Percentiles rank a stretch among this genome's conserved stretches.
Conservation (phyloP, 2,329 filamentous ascomycete species). For the Karstenula rhodostoma region DNA sequence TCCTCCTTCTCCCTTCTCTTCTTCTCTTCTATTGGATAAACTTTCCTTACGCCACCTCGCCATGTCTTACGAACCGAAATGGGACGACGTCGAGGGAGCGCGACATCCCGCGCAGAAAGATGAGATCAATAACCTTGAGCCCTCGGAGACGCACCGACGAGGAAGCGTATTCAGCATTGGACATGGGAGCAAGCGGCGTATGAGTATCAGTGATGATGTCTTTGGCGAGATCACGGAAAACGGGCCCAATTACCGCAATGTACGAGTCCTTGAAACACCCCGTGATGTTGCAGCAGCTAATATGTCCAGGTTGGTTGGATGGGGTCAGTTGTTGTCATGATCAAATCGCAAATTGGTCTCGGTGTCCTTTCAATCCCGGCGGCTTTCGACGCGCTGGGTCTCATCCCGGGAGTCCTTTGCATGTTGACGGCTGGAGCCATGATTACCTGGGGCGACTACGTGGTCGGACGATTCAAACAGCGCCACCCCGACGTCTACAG, state of each 20-base stretch:
- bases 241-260: slow-evolving; percentile 9
- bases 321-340: slow-evolving; percentile 20
- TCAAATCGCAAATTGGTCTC: slow-evolving; percentile 25
- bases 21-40: no score
- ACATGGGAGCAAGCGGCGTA: slow-evolving; percentile 1
- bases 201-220: slow-evolving; percentile 14
- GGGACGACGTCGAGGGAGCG: slow-evolving; percentile 11
- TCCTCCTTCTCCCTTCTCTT: not conserved
- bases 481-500: slow-evolving; percentile 62
- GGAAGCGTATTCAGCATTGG: slow-evolving; percentile 17
- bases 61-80: slow-evolving; percentile 21
- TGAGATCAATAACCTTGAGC: slow-evolving; percentile 10
- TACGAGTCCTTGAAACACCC: not conserved
- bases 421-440: slow-evolving; percentile 51
- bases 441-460: slow-evolving; percentile 58
- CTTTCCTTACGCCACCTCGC: not conserved
- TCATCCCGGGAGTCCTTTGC: slow-evolving; percentile 57
- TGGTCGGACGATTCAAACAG: slow-evolving; percentile 61
- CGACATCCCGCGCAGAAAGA: not conserved
- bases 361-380: slow-evolving; percentile 57
- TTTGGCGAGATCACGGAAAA: slow-evolving; percentile 13
- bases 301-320: slow-evolving; percentile 16
- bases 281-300: not conserved
- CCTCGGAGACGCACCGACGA: slow-evolving; percentile 11
- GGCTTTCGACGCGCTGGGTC: slow-evolving; percentile 55